A percentile compares a stretch with the other conserved stretches of the same genome.
phyloP scores from a whole-genome alignment of 2,329 filamentous ascomycete genomes.

The Pseudogymnoascus sp. region DNA sequence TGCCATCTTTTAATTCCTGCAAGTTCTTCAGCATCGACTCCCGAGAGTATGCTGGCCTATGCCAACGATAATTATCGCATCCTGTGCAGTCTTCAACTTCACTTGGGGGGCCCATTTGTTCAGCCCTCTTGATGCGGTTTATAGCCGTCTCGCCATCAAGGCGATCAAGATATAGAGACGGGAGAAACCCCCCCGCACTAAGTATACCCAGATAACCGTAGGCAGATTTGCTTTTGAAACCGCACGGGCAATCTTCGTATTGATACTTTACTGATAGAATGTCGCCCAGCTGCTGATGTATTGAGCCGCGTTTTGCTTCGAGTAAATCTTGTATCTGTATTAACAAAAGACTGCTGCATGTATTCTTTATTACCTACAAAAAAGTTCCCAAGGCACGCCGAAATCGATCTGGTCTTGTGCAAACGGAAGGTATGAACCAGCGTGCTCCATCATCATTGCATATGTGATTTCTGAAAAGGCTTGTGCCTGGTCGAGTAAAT shows the following conservation, averaged over 20 bases:
- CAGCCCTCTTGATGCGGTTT: background rate
- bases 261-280: background rate
- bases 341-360: background rate
- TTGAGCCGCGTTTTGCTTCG: background rate
- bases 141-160: background rate
- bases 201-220: background rate
- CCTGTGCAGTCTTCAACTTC: background rate
- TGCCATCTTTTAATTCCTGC: background rate
- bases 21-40: background rate
- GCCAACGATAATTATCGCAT: background rate
- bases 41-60: background rate
- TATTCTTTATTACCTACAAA: background rate
- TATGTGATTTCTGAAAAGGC: slow-evolving; percentile 12
- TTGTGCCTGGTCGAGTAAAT: slow-evolving; percentile 13
- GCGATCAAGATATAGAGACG: too few relatives aligned
- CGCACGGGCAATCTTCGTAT: background rate
- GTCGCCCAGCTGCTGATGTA: background rate
- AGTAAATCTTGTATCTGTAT: background rate
- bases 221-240: background rate
- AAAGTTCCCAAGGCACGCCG: background rate
- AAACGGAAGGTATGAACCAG: background rate
- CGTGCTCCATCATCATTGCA: slow-evolving; percentile 11
- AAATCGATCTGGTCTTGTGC: background rate
- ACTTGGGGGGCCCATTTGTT: background rate
- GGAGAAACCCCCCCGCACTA: background rate